Percentiles rank a stretch among this genome's conserved stretches.
These are phyloP conservation scores for Gynostemma pentaphyllum DNA, from an alignment of 306 rosid genomes.

Conservation along the genomic window DNA sequence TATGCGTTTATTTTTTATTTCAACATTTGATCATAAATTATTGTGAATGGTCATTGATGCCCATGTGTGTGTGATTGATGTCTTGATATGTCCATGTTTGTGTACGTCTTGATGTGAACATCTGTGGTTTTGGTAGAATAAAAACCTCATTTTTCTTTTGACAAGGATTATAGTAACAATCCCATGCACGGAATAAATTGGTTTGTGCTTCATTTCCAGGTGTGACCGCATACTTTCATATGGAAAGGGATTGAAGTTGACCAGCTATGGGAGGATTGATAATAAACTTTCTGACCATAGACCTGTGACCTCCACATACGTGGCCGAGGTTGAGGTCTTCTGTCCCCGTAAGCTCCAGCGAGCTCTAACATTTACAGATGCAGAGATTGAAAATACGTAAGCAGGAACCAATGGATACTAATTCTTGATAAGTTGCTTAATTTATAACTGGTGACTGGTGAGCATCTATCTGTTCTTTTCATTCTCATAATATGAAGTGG, in stretches of 20 bases:
- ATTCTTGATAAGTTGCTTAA: constrained; percentile 24
- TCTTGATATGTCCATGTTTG: not conserved
- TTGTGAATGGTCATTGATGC: not conserved
- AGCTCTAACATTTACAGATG: constrained; percentile 75
- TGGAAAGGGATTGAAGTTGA: constrained; percentile 67
- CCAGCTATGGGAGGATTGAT: constrained; percentile 57
- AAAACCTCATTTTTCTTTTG: not conserved
- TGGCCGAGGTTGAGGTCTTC: constrained; percentile 86
- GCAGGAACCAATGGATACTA: constrained; percentile 16
- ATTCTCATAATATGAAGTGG: no score
- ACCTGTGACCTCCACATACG: constrained; percentile 72
- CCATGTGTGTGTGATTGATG: not conserved
- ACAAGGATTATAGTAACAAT: constrained; percentile 4
- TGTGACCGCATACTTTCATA: constrained; percentile 86
- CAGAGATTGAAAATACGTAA: constrained; percentile 65
- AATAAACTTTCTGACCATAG: constrained; percentile 80
- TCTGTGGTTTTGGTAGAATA: no score
- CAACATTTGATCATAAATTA: not conserved
- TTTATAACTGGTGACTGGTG: constrained; percentile 29
- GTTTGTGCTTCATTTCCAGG: constrained; percentile 38
- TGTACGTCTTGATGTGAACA: not conserved
- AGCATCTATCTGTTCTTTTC: constrained; percentile 11
- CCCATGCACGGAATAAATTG: not conserved
- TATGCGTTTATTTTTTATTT: constrained; percentile 27
- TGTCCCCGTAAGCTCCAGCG: constrained; percentile 62